Evolutionary conservation across 2,329 filamentous ascomycete genomes (phyloP), one percentile per base, ranked within the genome.

Genomic region (Aspergillus pseudoglaucus): DNA sequence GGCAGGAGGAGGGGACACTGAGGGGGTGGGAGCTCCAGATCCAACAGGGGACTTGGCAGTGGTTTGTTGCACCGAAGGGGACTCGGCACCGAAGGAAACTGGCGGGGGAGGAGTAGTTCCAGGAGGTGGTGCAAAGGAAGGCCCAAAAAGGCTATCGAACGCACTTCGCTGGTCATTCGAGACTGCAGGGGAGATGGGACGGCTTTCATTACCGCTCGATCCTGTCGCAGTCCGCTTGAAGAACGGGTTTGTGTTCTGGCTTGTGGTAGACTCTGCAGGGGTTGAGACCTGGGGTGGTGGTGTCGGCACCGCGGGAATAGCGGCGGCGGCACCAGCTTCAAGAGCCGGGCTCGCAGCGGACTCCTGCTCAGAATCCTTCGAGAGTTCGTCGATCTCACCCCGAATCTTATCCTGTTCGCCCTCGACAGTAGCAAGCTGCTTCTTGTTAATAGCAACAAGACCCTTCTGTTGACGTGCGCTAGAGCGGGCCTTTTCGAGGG

Each of bases 391-490:
- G 40, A 85, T 84, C 66, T 97, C 91, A 1, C 76, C 74, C 72
- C 90, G 90, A 35, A 95, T 75, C 74, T 88, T 91, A 51, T 97
- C 91, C 27, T 88, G 82, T 66, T 97, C 91, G 42, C 81, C 81
- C 68, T 98, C 93, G 48, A 86, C 88, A 1, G 90, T 96, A 32
- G 85, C 82, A 51, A 97, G 75, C 71, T 98, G 93, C 74, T 98
- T 98, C 77, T 94, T 97, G 73, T 96, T 96, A 72, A 98, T 98
- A 39, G 93, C 90, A 25, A 95, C 91, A 55, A 97, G 77, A 15
- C 93, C 93, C 73, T 95, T 97, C 64, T 97, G 90, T 67, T 97
- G 93, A 38, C 93, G 84, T 22, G 90, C 90, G 59, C 96, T 90
- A 10, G 86, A 88, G 66, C 87, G 90, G 59, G 95, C 78, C 75